These are phyloP conservation scores for Aquilaria agallochum DNA, from an alignment of 441 rosid species.

Conservation along the genomic window DNA sequence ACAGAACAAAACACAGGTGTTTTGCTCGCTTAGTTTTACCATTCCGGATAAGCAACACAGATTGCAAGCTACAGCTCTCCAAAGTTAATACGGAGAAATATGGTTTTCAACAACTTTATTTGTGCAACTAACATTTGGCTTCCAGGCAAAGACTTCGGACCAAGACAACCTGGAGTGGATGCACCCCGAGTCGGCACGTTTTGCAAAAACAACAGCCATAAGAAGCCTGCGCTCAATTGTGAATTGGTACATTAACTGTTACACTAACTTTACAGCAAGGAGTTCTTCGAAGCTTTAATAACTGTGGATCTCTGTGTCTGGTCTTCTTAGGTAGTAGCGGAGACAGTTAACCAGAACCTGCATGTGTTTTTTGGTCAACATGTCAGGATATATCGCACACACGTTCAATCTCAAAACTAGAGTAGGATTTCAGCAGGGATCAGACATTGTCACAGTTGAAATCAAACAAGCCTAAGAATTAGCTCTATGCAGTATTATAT, in stretches of 20 bases:
- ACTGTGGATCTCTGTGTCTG: constrained; percentile 83
- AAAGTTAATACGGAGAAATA: too few relatives aligned
- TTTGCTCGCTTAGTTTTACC: too few relatives aligned
- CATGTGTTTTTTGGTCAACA: constrained; percentile 5
- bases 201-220: background rate
- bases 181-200: background rate
- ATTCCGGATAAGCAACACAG: too few relatives aligned
- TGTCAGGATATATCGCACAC: too few relatives aligned
- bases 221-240: constrained; percentile 5
- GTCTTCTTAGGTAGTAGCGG: constrained; percentile 90
- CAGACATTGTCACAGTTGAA: too few relatives aligned
- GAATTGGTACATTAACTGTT: constrained; percentile 10
- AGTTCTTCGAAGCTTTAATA: constrained; percentile 28
- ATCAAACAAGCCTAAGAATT: too few relatives aligned
- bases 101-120: too few relatives aligned
- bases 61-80: too few relatives aligned
- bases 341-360: constrained; percentile 83
- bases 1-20: too few relatives aligned
- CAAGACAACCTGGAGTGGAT: constrained; percentile 4
- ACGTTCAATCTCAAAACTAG: too few relatives aligned
- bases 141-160: background rate
- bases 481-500: too few relatives aligned
- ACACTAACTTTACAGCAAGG: constrained; percentile 15
- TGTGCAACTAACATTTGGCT: background rate
- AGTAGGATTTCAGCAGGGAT: too few relatives aligned